phyloP scores from a whole-genome alignment of 768 basidiomycete species.

The Jaapia argillacea region DNA sequence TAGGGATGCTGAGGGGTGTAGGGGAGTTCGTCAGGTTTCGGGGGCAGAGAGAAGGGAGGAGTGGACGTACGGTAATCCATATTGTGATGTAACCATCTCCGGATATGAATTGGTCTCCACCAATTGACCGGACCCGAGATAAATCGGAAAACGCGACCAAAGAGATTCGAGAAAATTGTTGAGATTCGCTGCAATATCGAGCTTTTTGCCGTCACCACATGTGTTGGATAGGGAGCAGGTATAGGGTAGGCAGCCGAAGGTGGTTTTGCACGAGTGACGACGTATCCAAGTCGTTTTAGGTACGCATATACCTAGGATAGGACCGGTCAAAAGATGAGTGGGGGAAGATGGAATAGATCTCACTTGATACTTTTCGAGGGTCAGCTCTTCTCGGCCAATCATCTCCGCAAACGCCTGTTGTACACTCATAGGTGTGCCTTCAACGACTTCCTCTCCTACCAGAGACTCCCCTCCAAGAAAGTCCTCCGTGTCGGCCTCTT shows the following conservation, averaged over 20 bases:
- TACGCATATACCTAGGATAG: constrained; percentile 76
- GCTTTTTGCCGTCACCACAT: no score
- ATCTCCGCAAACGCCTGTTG: constrained; percentile 85
- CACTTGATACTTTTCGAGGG: constrained; percentile 85
- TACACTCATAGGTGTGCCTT: constrained; percentile 66
- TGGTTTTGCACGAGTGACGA: constrained; percentile 65
- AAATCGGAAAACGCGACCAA: constrained; percentile 19
- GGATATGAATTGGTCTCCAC: constrained; percentile 54
- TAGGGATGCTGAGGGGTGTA: constrained; percentile 44
- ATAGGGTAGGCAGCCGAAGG: constrained; percentile 44
- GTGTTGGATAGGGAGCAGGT: constrained; percentile 34
- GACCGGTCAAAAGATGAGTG: background rate
- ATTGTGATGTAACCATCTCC: constrained; percentile 36
- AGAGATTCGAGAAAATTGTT: constrained; percentile 26
- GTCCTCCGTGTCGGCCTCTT: constrained; percentile 13
- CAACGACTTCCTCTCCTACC: constrained; percentile 28
- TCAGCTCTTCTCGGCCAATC: constrained; percentile 70
- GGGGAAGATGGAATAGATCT: constrained; percentile 8
- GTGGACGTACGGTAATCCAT: constrained; percentile 40
- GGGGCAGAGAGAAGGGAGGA: background rate
- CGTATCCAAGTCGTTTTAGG: constrained; percentile 85
- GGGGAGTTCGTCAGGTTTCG: constrained; percentile 5
- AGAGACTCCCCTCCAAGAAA: no score
- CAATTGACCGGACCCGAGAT: constrained; percentile 35
- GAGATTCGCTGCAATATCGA: constrained; percentile 7